These are phyloP conservation scores for Aspergillus felis DNA, from an alignment of 2,329 filamentous ascomycete genomes.

Conservation along the genomic window DNA sequence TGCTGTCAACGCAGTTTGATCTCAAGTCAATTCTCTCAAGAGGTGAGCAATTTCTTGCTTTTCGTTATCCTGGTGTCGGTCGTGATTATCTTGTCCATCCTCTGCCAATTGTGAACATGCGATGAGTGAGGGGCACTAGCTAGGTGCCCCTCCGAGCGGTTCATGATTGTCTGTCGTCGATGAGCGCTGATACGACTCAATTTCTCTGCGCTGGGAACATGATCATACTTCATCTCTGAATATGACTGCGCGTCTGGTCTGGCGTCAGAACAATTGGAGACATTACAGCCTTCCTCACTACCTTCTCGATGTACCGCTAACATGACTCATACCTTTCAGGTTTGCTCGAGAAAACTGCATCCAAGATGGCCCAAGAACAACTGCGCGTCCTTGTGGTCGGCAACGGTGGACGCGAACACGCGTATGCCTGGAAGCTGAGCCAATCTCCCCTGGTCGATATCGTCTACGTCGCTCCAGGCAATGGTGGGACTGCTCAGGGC, in stretches of 20 bases:
- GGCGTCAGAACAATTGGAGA: neutral
- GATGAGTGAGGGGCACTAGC: slow-evolving; percentile 9
- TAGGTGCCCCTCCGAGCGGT: slow-evolving; percentile 1
- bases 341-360: slow-evolving; percentile 18
- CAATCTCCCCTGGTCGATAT: slow-evolving; percentile 74
- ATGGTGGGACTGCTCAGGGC: slow-evolving; percentile 73
- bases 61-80: neutral
- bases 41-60: slow-evolving; percentile 11
- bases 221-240: neutral
- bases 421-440: slow-evolving; percentile 87
- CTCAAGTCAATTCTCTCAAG: slow-evolving; percentile 12
- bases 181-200: neutral
- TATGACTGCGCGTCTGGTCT: neutral
- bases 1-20: slow-evolving; percentile 9
- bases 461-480: slow-evolving; percentile 69
- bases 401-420: slow-evolving; percentile 91
- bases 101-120: neutral
- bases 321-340: slow-evolving; percentile 3
- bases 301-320: neutral
- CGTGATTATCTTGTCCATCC: neutral
- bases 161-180: neutral
- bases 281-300: neutral
- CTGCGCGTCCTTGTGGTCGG: slow-evolving; percentile 81
- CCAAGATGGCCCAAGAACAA: slow-evolving; percentile 40
- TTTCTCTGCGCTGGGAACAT: neutral